phyloP scores from a whole-genome alignment of 2,329 filamentous ascomycete genomes.

The Paraphoma chrysanthemicola region DNA sequence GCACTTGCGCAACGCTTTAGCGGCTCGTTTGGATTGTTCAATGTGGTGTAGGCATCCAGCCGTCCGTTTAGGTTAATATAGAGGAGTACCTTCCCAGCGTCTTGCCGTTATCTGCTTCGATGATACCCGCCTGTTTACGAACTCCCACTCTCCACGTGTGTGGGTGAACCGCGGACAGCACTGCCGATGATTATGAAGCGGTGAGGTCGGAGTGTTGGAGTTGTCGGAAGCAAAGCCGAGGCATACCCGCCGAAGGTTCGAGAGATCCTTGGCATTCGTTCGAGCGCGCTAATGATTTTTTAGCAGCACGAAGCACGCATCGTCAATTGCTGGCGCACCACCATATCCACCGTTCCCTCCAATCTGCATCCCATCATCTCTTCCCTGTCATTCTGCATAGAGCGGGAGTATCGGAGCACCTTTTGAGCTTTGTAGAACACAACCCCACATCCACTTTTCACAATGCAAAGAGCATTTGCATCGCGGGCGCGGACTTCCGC shows the following conservation, averaged over 20 bases:
- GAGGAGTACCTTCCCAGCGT: too few species aligned
- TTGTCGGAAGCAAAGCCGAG: slow-evolving; percentile 11
- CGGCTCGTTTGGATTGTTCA: too few species aligned
- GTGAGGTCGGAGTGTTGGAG: slow-evolving; percentile 3
- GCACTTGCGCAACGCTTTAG: too few species aligned
- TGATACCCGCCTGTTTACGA: background rate
- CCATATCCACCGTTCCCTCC: slow-evolving; percentile 26
- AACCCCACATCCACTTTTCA: slow-evolving; percentile 48
- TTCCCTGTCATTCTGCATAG: slow-evolving; percentile 42
- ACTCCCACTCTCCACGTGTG: background rate
- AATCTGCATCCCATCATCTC: slow-evolving; percentile 22
- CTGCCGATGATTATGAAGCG: background rate
- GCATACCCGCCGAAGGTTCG: slow-evolving; percentile 4
- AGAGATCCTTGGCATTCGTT: slow-evolving; percentile 1
- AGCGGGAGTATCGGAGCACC: slow-evolving; percentile 46
- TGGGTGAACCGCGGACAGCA: background rate
- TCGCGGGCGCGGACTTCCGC: slow-evolving; percentile 80
- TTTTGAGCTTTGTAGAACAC: slow-evolving; percentile 30
- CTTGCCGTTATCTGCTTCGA: too few species aligned
- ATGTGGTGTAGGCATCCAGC: too few species aligned
- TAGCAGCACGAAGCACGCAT: slow-evolving; percentile 5
- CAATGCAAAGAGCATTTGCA: slow-evolving; percentile 95
- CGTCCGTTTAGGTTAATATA: too few species aligned
- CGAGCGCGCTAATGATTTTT: slow-evolving; percentile 5
- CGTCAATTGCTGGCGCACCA: background rate